phyloP scores from a whole-genome alignment of 257 asterid species.

The Oldenlandia corymbosa region DNA sequence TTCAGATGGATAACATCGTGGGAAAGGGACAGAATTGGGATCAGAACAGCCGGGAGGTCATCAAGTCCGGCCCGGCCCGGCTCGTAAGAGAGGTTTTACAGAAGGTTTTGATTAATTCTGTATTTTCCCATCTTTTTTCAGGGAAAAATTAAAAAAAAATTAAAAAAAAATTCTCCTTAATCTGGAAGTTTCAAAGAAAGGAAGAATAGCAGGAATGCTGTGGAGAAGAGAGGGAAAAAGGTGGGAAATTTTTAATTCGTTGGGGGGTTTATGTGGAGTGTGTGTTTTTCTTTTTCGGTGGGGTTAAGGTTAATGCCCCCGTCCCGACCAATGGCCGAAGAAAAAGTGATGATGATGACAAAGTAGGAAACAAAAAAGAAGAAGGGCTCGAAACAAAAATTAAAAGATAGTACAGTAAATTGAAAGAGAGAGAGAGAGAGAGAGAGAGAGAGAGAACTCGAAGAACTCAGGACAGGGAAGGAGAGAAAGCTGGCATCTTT shows the following conservation, averaged over 20 bases:
- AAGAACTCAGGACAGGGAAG: too few relatives aligned
- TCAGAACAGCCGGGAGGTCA: neutral
- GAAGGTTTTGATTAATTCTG: neutral
- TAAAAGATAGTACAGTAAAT: neutral
- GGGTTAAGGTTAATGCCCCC: too few relatives aligned
- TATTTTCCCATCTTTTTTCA: neutral
- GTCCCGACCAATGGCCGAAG: conserved; percentile 1
- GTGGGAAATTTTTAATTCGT: neutral
- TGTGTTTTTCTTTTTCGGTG: too few relatives aligned
- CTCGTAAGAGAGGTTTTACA: neutral
- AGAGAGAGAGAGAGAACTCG: neutral
- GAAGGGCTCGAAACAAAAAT: too few relatives aligned
- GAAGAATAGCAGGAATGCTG: conserved; percentile 7
- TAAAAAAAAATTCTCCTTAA: too few relatives aligned
- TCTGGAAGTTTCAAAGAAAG: too few relatives aligned
- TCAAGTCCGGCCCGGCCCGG: neutral
- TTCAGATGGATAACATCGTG: neutral
- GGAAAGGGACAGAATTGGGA: neutral
- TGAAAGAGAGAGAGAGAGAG: neutral
- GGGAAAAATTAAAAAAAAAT: neutral
- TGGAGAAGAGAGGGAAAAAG: neutral
- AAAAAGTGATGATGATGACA: neutral
- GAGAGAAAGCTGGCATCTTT: too few relatives aligned
- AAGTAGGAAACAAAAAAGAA: neutral
- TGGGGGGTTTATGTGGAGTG: too few relatives aligned